Evolutionary conservation across 768 basidiomycete species (phyloP).

Genomic region (Calocybe gangraenosa): DNA sequence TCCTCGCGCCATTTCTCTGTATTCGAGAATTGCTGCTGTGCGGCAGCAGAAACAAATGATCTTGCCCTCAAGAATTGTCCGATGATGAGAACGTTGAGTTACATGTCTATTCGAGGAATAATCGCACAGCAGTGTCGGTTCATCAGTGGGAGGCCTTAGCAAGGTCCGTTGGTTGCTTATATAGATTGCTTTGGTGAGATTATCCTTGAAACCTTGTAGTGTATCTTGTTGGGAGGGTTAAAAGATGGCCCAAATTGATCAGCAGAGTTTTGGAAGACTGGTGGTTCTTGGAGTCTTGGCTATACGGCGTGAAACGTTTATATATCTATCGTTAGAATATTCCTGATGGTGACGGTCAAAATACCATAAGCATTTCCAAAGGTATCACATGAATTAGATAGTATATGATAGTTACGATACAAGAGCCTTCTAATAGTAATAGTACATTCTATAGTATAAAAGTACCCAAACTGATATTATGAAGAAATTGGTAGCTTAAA

Average conservation of each 20-base stretch:
- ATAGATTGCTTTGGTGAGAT: slow-evolving; percentile 50
- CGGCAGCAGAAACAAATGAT: slow-evolving; percentile 55
- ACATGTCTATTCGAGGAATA: background rate
- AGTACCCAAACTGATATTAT: too few species aligned
- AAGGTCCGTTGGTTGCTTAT: slow-evolving; percentile 31
- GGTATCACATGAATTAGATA: too few species aligned
- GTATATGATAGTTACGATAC: too few species aligned
- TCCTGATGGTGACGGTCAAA: too few species aligned
- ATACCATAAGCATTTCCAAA: too few species aligned
- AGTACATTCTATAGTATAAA: too few species aligned
- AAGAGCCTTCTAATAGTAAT: too few species aligned
- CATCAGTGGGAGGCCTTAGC: slow-evolving; percentile 51
- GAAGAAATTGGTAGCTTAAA: too few species aligned
- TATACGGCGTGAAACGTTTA: too few species aligned
- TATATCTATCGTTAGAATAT: too few species aligned
- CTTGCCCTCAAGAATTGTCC: slow-evolving; percentile 84
- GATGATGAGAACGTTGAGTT: background rate
- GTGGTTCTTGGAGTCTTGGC: too few species aligned
- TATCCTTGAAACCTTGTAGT: slow-evolving; percentile 50
- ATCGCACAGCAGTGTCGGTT: slow-evolving; percentile 61
- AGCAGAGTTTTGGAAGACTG: too few species aligned
- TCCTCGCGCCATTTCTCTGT: slow-evolving; percentile 66
- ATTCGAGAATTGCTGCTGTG: slow-evolving; percentile 66
- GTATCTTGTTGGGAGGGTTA: slow-evolving; percentile 40
- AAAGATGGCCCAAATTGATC: slow-evolving; percentile 43